These are phyloP conservation scores for Tylopilus sp. DNA, from an alignment of 1,284 basidiomycete species.

Conservation along the genomic window DNA sequence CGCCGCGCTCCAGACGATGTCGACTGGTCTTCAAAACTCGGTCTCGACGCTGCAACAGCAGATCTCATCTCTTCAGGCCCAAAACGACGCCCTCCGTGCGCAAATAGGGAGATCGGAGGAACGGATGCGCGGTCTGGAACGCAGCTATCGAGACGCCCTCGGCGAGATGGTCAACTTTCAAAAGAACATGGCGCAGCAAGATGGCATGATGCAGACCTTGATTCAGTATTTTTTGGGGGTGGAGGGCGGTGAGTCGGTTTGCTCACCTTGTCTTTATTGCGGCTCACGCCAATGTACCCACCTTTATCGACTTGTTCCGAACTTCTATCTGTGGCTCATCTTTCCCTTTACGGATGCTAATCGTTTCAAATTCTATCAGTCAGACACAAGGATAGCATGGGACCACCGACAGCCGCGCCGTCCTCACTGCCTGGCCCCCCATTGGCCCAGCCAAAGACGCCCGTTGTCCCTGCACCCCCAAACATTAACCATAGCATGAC, in stretches of 20 bases:
- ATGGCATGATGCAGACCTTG: constrained; percentile 78
- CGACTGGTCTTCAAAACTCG: constrained; percentile 26
- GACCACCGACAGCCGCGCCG: constrained; percentile 12
- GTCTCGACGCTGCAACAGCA: constrained; percentile 30
- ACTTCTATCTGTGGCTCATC: background rate
- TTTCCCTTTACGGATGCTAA: constrained; percentile 5
- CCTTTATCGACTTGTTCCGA: background rate
- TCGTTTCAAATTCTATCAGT: constrained; percentile 10
- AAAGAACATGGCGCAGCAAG: constrained; percentile 82
- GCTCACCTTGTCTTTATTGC: background rate
- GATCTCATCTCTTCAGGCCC: constrained; percentile 25
- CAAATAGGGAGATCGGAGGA: constrained; percentile 63
- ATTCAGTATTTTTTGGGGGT: constrained; percentile 79
- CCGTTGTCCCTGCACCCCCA: constrained; percentile 12
- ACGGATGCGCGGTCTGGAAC: constrained; percentile 60
- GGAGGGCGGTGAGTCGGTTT: constrained; percentile 53
- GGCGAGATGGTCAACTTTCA: constrained; percentile 84
- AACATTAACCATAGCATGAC: constrained; percentile 32
- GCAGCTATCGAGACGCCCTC: constrained; percentile 75
- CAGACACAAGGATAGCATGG: constrained; percentile 24
- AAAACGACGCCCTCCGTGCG: constrained; percentile 40
- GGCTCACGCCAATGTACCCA: background rate
- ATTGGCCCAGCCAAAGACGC: constrained; percentile 26
- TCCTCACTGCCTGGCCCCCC: constrained; percentile 16
- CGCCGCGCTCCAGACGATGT: constrained; percentile 27